Evolutionary conservation across 2,329 filamentous ascomycete species (phyloP).

Genomic region (Colletotrichum higginsianum): DNA sequence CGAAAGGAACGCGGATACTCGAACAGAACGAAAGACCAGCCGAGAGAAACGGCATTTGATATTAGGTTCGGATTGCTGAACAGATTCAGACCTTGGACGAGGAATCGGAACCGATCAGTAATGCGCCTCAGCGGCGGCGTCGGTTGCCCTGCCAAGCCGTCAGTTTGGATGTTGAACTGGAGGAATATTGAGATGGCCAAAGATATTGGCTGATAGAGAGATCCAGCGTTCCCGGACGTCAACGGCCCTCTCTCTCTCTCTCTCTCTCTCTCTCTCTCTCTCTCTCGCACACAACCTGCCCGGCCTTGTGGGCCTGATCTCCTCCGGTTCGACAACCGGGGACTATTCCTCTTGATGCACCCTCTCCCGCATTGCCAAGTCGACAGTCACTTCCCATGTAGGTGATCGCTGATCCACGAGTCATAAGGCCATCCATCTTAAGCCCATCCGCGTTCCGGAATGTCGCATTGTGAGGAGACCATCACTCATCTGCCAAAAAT

Average conservation of each 20-base stretch:
- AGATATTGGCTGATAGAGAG: background rate
- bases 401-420: constrained; percentile 29
- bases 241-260: too few relatives aligned
- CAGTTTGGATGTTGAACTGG: constrained; percentile 31
- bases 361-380: constrained; percentile 23
- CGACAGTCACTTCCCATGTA: constrained; percentile 15
- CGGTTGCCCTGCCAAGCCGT: constrained; percentile 28
- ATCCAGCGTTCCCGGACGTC: constrained; percentile 1
- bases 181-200: background rate
- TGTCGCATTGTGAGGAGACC: constrained; percentile 13
- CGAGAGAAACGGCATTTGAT: constrained; percentile 6
- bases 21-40: background rate
- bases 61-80: constrained; percentile 2
- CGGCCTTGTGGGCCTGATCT: background rate
- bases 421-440: constrained; percentile 15
- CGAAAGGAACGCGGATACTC: background rate
- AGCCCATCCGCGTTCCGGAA: constrained; percentile 10
- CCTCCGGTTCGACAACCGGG: constrained; percentile 18
- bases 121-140: background rate
- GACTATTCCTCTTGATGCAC: background rate
- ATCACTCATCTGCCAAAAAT: constrained; percentile 18
- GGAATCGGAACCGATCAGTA: background rate
- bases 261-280: too few relatives aligned
- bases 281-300: background rate
- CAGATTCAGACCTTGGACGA: background rate